Base-by-base conservation (phyloP, 257 asterid species). In the Orobanche coerulescens region DNA sequence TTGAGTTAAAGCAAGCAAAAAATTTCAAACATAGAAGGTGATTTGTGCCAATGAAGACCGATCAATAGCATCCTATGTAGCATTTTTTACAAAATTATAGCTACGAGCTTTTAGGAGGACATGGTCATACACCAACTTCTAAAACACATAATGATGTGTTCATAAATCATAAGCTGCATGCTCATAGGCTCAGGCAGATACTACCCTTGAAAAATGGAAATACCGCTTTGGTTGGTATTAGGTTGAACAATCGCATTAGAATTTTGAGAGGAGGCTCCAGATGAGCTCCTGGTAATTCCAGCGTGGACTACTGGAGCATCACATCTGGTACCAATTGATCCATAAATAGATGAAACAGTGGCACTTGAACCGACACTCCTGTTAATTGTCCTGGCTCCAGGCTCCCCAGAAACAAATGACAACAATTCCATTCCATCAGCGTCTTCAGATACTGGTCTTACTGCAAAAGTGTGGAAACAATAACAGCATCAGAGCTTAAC, bases 171-270 rank as follows among this genome's bases (percentile, higher is more conserved):
- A 60, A 48, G 30, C 14, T 7, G 53, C 58, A 34, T 9, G 10
- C n/a, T 26, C 40, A 49, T 39, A 51, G 49, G 59, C 28, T 48
- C 15, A 69, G 67, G 15, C 12, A 66, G 58, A 31, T 11, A 62
- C 61, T 86, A 92, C 98, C 96, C 87, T 73, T 92, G 96, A 62
- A 92, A 88, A 51, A 92, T 69, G 51, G 89, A 68, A 56, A 75
- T 62, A 63, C 93, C 86, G 61, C 74, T 86, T 77, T 26, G 82
- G 71, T 75, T 84, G 68, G 78, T 61, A 62, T 60, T 64, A 60
- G 87, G 58, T 52, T 42, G 74, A 34, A 74, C 73, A 48, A 78
- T 69, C 22, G 61, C 66, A 51, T 30, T 58, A 34, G 87, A 74
- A 62, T 12, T 72, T 64, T 79, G 78, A 19, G 85, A 65, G 52